These are phyloP conservation scores for Candida ascalaphidarum DNA, from an alignment of 805 yeast species.

Conservation along the genomic window DNA sequence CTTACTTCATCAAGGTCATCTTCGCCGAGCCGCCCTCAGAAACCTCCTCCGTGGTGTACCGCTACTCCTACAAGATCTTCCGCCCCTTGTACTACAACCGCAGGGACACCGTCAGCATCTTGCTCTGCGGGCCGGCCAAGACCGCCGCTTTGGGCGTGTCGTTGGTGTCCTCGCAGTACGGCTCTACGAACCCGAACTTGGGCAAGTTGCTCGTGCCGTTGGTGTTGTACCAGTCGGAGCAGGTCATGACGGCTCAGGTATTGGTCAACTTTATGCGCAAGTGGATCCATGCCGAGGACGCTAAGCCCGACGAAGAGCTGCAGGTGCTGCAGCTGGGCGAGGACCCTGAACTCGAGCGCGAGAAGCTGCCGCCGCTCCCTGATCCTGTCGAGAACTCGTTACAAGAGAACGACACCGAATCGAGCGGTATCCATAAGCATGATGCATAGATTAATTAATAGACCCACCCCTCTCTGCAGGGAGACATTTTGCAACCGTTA, in stretches of 20 bases:
- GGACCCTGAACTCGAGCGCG: too few relatives aligned
- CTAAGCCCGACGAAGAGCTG: constrained; percentile 8
- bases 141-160: constrained; percentile 91
- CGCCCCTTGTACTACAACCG: constrained; percentile 65
- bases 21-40: constrained; percentile 42
- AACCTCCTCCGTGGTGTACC: constrained; percentile 37
- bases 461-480: too few relatives aligned
- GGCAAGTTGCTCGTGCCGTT: constrained; percentile 74
- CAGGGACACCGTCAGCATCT: constrained; percentile 65
- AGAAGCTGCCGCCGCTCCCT: too few relatives aligned
- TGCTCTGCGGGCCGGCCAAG: constrained; percentile 89
- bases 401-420: too few relatives aligned
- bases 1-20: constrained; percentile 34
- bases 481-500: too few relatives aligned
- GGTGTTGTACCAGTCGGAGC: constrained; percentile 82
- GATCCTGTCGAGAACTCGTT: too few relatives aligned
- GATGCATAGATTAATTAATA: too few relatives aligned
- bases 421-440: too few relatives aligned
- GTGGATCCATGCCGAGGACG: constrained; percentile 50
- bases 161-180: constrained; percentile 72
- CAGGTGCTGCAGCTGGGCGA: constrained; percentile 1
- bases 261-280: constrained; percentile 56
- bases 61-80: constrained; percentile 31
- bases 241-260: constrained; percentile 73
- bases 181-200: constrained; percentile 46